Percentiles rank a stretch among this genome's conserved stretches.
phyloP scores from a whole-genome alignment of 2,329 filamentous ascomycete species.

The Gyromitra esculenta region DNA sequence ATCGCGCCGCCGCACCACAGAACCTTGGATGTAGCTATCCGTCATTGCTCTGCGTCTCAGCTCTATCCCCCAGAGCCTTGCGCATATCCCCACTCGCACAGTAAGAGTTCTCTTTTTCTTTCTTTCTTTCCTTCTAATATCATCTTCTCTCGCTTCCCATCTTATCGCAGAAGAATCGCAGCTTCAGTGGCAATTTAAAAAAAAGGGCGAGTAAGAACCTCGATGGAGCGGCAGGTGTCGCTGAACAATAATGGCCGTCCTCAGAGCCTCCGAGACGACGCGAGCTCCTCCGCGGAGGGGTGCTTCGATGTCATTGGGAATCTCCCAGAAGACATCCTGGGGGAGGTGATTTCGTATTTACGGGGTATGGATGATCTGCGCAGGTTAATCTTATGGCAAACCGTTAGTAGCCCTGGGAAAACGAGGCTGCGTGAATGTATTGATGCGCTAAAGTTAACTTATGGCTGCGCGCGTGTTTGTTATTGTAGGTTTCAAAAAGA shows the following conservation, averaged over 20 bases:
- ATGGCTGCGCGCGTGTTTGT: too few relatives aligned
- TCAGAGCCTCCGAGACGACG: not conserved
- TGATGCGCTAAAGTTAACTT: not conserved
- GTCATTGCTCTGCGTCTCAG: conserved; percentile 25
- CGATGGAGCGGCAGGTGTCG: conserved; percentile 26
- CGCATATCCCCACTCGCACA: not conserved
- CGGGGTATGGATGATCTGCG: conserved; percentile 13
- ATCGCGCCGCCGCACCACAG: conserved; percentile 33
- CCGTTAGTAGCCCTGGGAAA: conserved; percentile 2
- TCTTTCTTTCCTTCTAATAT: not conserved
- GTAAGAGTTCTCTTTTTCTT: not conserved
- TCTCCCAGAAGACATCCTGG: conserved; percentile 41
- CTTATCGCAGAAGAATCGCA: not conserved
- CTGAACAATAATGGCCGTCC: not conserved
- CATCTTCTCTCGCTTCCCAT: not conserved
- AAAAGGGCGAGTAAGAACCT: not conserved
- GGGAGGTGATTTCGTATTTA: conserved; percentile 36
- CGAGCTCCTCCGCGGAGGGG: not conserved
- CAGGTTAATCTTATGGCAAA: conserved; percentile 41
- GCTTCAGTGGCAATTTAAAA: not conserved
- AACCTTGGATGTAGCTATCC: conserved; percentile 2
- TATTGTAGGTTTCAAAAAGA: conserved; percentile 37
- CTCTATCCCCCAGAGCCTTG: not conserved
- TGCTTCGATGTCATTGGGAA: conserved; percentile 43
- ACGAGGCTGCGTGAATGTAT: not conserved